Percentiles rank a stretch among this genome's conserved stretches.
phyloP scores from a whole-genome alignment of 306 rosid genomes.

The Ammopiptanthus mongolicus region DNA sequence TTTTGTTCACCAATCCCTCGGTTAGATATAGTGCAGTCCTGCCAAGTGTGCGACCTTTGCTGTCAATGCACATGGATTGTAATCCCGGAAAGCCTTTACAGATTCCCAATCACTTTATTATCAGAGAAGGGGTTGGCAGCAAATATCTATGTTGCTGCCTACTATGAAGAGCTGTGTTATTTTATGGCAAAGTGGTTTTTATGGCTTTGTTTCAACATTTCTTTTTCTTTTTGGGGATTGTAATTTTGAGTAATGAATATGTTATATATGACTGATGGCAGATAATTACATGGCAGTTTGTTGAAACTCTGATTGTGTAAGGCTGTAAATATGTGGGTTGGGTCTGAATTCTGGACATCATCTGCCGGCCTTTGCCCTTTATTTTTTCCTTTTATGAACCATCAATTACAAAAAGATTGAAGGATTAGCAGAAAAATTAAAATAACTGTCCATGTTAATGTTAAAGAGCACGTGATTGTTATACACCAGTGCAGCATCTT shows the following conservation, averaged over 20 bases:
- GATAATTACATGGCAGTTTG: conserved; percentile 33
- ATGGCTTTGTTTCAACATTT: too few species aligned
- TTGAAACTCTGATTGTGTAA: background rate
- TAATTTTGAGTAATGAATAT: too few species aligned
- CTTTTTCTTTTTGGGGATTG: too few species aligned
- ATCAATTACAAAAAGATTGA: background rate
- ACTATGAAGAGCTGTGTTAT: background rate
- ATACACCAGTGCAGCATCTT: background rate
- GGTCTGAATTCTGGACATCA: conserved; percentile 15
- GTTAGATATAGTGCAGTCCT: too few species aligned
- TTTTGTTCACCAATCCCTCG: too few species aligned
- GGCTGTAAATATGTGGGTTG: conserved; percentile 9
- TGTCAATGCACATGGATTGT: too few species aligned
- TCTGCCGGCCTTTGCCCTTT: background rate
- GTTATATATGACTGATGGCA: conserved; percentile 34
- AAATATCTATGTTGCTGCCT: too few species aligned
- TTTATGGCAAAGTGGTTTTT: too few species aligned
- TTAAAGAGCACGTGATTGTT: background rate
- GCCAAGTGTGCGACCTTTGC: too few species aligned
- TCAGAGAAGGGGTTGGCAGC: too few species aligned
- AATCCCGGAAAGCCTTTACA: too few species aligned
- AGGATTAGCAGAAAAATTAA: conserved; percentile 5
- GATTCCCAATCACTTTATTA: too few species aligned
- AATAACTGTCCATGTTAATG: background rate
- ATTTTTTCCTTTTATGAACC: background rate